Evolutionary conservation across 2,329 filamentous ascomycete species (phyloP), one percentile per base, ranked within the genome.

Genomic region (Scolecobasidium constrictum): DNA sequence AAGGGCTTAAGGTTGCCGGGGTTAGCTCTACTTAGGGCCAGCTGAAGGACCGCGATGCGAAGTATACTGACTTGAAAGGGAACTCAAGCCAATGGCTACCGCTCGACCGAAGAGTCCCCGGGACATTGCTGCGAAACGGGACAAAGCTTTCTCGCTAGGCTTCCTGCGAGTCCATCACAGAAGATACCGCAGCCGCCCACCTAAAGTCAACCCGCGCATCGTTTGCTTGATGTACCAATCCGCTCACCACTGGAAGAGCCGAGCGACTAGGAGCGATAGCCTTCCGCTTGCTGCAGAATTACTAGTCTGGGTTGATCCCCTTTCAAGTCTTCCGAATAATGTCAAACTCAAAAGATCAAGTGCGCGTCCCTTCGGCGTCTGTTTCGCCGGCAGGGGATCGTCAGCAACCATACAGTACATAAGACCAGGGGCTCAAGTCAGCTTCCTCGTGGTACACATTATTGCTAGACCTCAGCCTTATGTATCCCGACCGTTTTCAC

Each of bases 401-500:
- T 31, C 26, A 31, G 26, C 26, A 31, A n/a, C 26, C 26, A 31
- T 31, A 31, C 26, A n/a, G n/a, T n/a, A n/a, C n/a, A n/a, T n/a
- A n/a, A n/a, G n/a, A n/a, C n/a, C n/a, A n/a, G n/a, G n/a, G n/a
- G n/a, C n/a, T n/a, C n/a, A n/a, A n/a, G n/a, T n/a, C n/a, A n/a
- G n/a, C n/a, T n/a, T 31, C n/a, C n/a, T 31, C n/a, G 26, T 31
- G 26, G 26, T 31, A 31, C 26, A 31, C n/a, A n/a, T n/a, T n/a
- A n/a, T n/a, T n/a, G n/a, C n/a, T n/a, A n/a, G n/a, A n/a, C n/a
- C 26, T 31, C 26, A 31, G 26, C 26, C 26, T 31, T 31, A 31
- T 31, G 26, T 31, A n/a, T n/a, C 9, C 26, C n/a, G 26, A 31
- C 26, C 26, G 26, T 31, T 31, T n/a, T 31, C 9, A n/a, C 26